Evolutionary conservation across 768 basidiomycete species (phyloP).

Genomic region (Tylopilus subfusipes): DNA sequence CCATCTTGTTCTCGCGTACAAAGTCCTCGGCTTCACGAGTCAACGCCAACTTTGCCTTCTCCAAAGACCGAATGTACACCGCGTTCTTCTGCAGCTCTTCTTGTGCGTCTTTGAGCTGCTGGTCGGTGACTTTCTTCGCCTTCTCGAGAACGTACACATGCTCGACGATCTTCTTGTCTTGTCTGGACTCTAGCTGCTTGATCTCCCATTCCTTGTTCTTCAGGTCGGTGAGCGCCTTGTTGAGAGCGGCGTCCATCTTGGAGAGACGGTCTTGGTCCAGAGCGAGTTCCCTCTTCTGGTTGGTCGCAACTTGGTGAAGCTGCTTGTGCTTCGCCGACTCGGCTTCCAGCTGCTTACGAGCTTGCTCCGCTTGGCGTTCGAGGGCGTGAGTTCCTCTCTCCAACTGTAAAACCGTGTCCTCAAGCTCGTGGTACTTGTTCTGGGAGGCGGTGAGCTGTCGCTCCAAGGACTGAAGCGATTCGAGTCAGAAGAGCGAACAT

Average conservation of each 20-base stretch:
- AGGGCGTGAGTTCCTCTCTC: constrained; percentile 79
- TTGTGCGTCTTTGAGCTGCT: constrained; percentile 80
- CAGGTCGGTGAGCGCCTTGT: constrained; percentile 75
- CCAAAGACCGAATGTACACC: constrained; percentile 78
- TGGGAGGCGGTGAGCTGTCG: constrained; percentile 71
- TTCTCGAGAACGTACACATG: constrained; percentile 96
- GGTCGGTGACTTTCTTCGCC: constrained; percentile 91
- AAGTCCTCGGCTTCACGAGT: constrained; percentile 82
- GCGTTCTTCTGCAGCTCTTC: constrained; percentile 71
- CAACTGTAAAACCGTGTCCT: constrained; percentile 81
- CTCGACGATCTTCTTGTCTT: constrained; percentile 98
- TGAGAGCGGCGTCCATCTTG: constrained; percentile 77
- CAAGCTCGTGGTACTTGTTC: constrained; percentile 77
- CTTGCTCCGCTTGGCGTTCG: constrained; percentile 66
- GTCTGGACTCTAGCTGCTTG: constrained; percentile 77
- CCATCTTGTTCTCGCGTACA: constrained; percentile 66
- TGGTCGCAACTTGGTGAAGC: constrained; percentile 61
- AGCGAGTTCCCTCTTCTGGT: constrained; percentile 66
- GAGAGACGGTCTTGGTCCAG: constrained; percentile 64
- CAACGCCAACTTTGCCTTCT: constrained; percentile 73
- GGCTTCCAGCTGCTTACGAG: constrained; percentile 67
- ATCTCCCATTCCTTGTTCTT: constrained; percentile 83
- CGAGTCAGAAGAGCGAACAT: neutral
- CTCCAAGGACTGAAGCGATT: constrained; percentile 56
- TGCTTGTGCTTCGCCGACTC: constrained; percentile 72